Percentiles rank a stretch among this genome's conserved stretches.
Conservation (phyloP, 1,284 basidiomycete genomes). For the Boletellus deceptivus region DNA sequence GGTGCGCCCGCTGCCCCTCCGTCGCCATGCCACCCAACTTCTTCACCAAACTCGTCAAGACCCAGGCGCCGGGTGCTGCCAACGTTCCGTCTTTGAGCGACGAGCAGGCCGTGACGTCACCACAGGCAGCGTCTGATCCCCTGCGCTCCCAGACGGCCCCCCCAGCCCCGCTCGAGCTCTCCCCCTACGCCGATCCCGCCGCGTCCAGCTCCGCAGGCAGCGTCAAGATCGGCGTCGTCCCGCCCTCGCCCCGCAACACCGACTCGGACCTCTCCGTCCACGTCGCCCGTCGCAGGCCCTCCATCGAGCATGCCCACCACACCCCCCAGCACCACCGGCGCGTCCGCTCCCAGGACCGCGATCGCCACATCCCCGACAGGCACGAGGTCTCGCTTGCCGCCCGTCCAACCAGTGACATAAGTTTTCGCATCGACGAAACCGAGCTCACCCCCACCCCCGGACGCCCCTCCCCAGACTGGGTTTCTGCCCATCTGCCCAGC, state of each 20-base stretch:
- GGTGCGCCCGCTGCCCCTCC: no score
- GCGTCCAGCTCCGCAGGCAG: constrained; percentile 29
- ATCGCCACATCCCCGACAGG: constrained; percentile 26
- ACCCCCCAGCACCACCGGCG: constrained; percentile 26
- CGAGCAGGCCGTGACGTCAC: not conserved
- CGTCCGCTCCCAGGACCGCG: constrained; percentile 32
- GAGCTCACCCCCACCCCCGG: constrained; percentile 29
- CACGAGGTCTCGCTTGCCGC: constrained; percentile 36
- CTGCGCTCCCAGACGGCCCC: constrained; percentile 21
- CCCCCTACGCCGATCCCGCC: constrained; percentile 8
- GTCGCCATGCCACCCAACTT: constrained; percentile 47
- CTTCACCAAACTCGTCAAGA: constrained; percentile 49
- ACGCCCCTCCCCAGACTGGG: constrained; percentile 19
- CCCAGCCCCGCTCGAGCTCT: not conserved
- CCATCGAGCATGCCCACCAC: constrained; percentile 23
- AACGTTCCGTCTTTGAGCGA: constrained; percentile 1
- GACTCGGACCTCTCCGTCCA: constrained; percentile 18
- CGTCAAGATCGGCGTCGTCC: constrained; percentile 32
- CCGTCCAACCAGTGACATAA: constrained; percentile 26
- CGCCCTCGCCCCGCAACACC: constrained; percentile 26
- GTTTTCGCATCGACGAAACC: constrained; percentile 20
- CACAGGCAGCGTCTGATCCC: constrained; percentile 5
- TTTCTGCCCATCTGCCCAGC: constrained; percentile 19
- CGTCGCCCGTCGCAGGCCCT: constrained; percentile 1
- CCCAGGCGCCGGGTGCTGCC: constrained; percentile 5